Evolutionary conservation across 805 yeast species (phyloP), one percentile per base, ranked within the genome.

Genomic region (Candida gorgasii): DNA sequence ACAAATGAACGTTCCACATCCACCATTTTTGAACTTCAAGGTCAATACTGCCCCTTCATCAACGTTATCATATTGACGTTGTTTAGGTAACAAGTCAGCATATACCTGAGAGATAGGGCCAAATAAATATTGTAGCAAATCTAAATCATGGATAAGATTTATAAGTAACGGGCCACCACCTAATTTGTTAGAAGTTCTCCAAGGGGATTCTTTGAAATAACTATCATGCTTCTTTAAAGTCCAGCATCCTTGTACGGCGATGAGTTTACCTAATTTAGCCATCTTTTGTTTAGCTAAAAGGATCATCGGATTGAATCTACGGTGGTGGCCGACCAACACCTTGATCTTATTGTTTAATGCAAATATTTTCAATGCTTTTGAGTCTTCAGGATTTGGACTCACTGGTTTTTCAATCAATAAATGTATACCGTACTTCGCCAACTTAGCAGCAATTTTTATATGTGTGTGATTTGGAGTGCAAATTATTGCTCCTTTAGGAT

Each of bases 381-480:
- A 62, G 17, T 67, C 71, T 27, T 53, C 51, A 5, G 66, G 57
- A 14, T 44, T 45, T 1, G 69, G 54, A 22, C 63, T 57, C 29
- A 67, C 51, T 5, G 73, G 73, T 46, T 67, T 67, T 41, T 67
- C 72, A 31, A 67, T 59, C 40, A 67, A 52, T 26, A 67, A 44
- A 44, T 67, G 59, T 27, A 67, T 58, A 1, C 69, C 68, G 36
- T 53, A 47, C 5, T 57, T 45, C 3, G 69, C 71, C 43, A 67
- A 57, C 22, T 59, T 58, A 2, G 60, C 49, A 4, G 63, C 59
- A 22, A 67, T 44, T 20, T 52, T 48, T 8, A 60, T 57, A 41
- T 67, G 73, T n/a, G 70, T 64, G 40, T 60, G 65, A 45, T 65
- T 67, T 8, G 73, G 73, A 5, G 73, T 67, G 37, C 67, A 63